Evolutionary conservation across 2,329 filamentous ascomycete species (phyloP), one percentile per base, ranked within the genome.

Genomic region (Penicillium sp.): DNA sequence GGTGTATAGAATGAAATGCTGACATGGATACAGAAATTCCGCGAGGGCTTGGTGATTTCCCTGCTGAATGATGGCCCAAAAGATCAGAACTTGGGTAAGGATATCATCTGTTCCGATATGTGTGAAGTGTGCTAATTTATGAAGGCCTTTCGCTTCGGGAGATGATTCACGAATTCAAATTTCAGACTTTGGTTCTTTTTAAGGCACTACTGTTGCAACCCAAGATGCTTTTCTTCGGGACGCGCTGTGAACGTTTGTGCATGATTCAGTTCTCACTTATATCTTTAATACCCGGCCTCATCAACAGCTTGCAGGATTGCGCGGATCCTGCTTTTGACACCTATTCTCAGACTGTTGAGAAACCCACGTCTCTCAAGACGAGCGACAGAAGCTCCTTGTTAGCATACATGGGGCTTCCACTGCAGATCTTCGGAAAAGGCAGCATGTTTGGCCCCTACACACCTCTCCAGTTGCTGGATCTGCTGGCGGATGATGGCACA

Each of bases 191-290:
- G 60, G 91, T 97, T 49, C 81, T 99, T 55, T 87, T 99, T 71
- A 99, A 99, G 79, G 96, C 91, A 73, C 89, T 93, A 73, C 80
- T 99, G 62, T 81, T 99, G 62, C 93, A 99, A 74, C 93, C 92
- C 54, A 99, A 97, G 93, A 97, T 97, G 89, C 87, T 99, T 54
- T 97, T 99, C 79, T 99, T 97, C 69, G 93, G 94, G 61, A 92
- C 93, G n/a, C 87, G 92, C 67, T 97, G 94, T 75, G 94, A 99
- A 76, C 85, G 90, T 63, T 80, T 99, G 66, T 99, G 94, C 83
- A 96, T 97, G 90, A 93, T 96, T 77, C 94, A 99, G 75, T 99
- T 97, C 78, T 94, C 93, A 43, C 84, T 99, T 46, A 89, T 99
- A 67, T 97, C 93, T 53, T 82, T 99, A 69, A 95, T 99, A 78